These are phyloP conservation scores for Huntiella abstrusa DNA, from an alignment of 2,329 filamentous ascomycete species.

Conservation along the genomic window DNA sequence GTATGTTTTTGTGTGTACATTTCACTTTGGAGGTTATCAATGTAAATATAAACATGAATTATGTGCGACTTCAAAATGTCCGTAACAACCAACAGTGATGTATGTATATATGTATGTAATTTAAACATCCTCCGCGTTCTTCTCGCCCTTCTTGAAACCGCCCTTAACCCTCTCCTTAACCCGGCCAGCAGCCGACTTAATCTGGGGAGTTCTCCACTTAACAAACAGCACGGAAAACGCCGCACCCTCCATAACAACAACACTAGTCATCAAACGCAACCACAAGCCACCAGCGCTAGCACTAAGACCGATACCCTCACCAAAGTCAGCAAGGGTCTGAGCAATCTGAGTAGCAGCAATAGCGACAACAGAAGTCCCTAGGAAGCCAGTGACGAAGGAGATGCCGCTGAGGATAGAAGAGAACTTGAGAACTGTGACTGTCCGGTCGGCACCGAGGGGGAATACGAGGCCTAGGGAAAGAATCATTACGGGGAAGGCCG, in stretches of 20 bases:
- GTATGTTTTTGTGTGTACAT: too few relatives aligned
- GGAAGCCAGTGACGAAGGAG: conserved; percentile 20
- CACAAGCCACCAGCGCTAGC: conserved; percentile 26
- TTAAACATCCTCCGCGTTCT: too few relatives aligned
- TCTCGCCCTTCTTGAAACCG: too few relatives aligned
- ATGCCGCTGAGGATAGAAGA: conserved; percentile 23
- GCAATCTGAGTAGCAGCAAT: conserved; percentile 23
- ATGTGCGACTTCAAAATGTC: too few relatives aligned
- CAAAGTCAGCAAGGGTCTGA: conserved; percentile 23
- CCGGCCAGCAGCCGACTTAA: conserved; percentile 13
- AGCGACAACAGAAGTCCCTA: conserved; percentile 26
- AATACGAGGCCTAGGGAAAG: conserved; percentile 15
- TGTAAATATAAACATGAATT: too few relatives aligned
- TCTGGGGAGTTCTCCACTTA: conserved; percentile 12
- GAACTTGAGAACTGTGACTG: conserved; percentile 5
- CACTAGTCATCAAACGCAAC: conserved; percentile 27
- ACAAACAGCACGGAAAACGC: conserved; percentile 15
- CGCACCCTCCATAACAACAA: conserved; percentile 23
- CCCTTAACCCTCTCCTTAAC: conserved; percentile 14
- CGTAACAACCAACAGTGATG: too few relatives aligned
- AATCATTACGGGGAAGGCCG: conserved; percentile 21
- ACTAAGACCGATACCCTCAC: conserved; percentile 26
- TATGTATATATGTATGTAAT: too few relatives aligned
- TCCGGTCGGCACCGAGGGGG: background rate
- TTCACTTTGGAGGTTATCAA: too few relatives aligned